Percentiles rank a stretch among this genome's conserved stretches.
These are phyloP conservation scores for Bipolaris zeicola DNA, from an alignment of 2,329 filamentous ascomycete species.

Conservation along the genomic window DNA sequence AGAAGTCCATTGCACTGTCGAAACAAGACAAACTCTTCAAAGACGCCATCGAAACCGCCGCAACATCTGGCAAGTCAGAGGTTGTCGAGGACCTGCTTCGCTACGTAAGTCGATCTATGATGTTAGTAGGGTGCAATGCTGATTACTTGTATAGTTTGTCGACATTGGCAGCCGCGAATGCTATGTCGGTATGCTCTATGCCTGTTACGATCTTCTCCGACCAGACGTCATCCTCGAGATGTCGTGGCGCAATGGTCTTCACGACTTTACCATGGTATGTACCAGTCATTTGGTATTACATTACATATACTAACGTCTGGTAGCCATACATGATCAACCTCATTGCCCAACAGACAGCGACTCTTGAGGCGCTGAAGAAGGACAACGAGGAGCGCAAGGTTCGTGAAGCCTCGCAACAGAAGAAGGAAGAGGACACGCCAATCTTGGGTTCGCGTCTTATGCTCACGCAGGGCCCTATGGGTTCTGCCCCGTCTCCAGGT, in stretches of 20 bases:
- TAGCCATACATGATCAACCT: conserved; percentile 98
- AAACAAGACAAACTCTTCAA: conserved; percentile 99
- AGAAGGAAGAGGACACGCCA: conserved; percentile 90
- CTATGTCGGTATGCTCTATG: conserved; percentile 99
- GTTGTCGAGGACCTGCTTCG: conserved; percentile 94
- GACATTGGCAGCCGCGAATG: conserved; percentile 99
- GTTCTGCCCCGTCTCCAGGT: conserved; percentile 63
- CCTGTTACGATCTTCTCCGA: conserved; percentile 96
- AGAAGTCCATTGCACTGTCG: conserved; percentile 95
- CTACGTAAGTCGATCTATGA: conserved; percentile 75
- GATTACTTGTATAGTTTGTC: conserved; percentile 73
- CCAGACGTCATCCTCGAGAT: conserved; percentile 93
- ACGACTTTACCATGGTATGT: conserved; percentile 88
- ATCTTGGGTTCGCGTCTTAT: conserved; percentile 92
- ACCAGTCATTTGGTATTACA: neutral
- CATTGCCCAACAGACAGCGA: conserved; percentile 85
- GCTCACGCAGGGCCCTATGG: conserved; percentile 86
- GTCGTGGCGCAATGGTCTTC: conserved; percentile 92
- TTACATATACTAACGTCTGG: conserved; percentile 5
- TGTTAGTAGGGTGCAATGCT: conserved; percentile 32
- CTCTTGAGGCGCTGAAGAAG: conserved; percentile 83
- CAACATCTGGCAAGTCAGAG: conserved; percentile 86
- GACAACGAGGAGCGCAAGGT: conserved; percentile 94
- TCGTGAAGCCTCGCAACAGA: conserved; percentile 73
- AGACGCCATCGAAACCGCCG: conserved; percentile 97